Evolutionary conservation across 1,284 basidiomycete species (phyloP), one percentile per base, ranked within the genome.

Genomic region (Paramarasmius palmivorus): DNA sequence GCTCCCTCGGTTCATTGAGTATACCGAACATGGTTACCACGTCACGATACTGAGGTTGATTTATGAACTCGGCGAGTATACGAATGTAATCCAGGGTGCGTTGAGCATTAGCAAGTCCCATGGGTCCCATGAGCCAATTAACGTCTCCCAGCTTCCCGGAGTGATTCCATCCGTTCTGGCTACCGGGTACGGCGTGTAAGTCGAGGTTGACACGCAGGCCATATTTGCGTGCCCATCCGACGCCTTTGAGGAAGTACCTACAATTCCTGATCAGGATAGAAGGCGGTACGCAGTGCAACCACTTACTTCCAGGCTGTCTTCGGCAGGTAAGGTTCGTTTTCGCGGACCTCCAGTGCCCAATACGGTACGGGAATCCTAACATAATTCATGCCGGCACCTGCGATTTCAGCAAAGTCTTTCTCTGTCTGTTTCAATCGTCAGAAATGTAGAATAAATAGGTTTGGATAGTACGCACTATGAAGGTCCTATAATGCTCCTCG

Each of bases 151-250:
- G 68, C 56, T 79, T 77, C n/a, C 89, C 88, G 23, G 88, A 89
- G 66, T 89, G 88, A 62, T 90, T 90, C 87, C 88, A 90, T 17
- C 87, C 88, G 71, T 90, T 95, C 69, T 92, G 89, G 59, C 83
- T 86, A 32, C 88, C 89, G 20, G 89, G 88, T 26, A 90, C 70
- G 15, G 85, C 73, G 61, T 91, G 89, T n/a, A 97, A 71, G 70
- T 98, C 95, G 52, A 98, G 81, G 68, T 96, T 94, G 67, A 98
- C 90, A 50, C 95, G 86, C 46, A 98, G 65, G 19, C 95, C 95
- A 68, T 98, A 98, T 75, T 98, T 98, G 59, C 95, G 84, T n/a
- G 92, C 92, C 95, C 95, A 98, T 60, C 86, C 73, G 59, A 97
- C 82, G 2, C 92, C 93, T 70, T 94, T 94, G 56, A 95, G 76